phyloP scores from a whole-genome alignment of 495 filamentous ascomycete genomes.

The Penicillium diatomitis region DNA sequence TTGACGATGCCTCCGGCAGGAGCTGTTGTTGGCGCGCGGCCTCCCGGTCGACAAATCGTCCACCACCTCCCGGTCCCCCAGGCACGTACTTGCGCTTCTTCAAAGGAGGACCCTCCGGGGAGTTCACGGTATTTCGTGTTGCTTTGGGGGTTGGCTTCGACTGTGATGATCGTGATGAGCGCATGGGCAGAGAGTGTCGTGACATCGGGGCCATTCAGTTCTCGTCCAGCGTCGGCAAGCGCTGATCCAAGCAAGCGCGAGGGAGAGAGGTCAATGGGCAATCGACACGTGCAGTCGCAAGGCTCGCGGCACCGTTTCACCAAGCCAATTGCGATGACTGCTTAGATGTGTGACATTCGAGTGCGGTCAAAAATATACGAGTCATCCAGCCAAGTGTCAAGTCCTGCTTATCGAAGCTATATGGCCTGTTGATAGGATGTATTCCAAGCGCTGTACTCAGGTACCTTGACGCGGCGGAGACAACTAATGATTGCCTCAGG shows the following conservation, averaged over 20 bases:
- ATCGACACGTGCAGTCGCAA: conserved; percentile 17
- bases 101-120: conserved; percentile 36
- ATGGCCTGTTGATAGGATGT: conserved; percentile 1
- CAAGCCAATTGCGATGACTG: not conserved
- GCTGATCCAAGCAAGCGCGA: conserved; percentile 8
- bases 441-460: conserved; percentile 5
- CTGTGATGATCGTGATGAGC: conserved; percentile 25
- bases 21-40: conserved; percentile 18
- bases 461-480: conserved; percentile 24
- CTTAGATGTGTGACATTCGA: not conserved
- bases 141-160: conserved; percentile 26
- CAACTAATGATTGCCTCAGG: conserved; percentile 14
- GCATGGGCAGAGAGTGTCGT: conserved; percentile 20
- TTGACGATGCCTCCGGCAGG: conserved; percentile 15
- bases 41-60: conserved; percentile 61
- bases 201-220: conserved; percentile 16
- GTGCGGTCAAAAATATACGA: no score
- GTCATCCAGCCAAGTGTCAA: no score
- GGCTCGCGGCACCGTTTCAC: conserved; percentile 4
- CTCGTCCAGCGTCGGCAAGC: conserved; percentile 4
- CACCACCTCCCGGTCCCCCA: conserved; percentile 71
- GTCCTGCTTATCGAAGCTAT: no score
- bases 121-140: conserved; percentile 24
- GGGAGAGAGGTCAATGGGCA: conserved; percentile 4
- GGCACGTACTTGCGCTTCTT: conserved; percentile 61